phyloP scores from a whole-genome alignment of 106 monocot species.

The Alisma plantagoaquatica region DNA sequence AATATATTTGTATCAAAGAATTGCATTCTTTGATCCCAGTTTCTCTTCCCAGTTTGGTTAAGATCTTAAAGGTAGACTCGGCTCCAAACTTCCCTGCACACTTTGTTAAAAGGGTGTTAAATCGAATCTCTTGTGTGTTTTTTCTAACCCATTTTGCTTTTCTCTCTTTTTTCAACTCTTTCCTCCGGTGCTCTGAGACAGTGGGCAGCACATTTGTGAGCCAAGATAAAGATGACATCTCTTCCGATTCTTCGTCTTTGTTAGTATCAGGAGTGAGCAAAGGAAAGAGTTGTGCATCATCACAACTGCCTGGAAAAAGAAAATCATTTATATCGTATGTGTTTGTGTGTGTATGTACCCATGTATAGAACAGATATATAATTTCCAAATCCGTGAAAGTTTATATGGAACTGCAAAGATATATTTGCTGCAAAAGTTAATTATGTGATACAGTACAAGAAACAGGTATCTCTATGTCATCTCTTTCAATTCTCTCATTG shows the following conservation, averaged over 20 bases:
- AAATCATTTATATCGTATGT: too few relatives aligned
- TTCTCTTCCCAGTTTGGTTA: constrained; percentile 63
- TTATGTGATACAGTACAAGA: too few relatives aligned
- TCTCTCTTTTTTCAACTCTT: constrained; percentile 49
- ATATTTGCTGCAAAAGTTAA: too few relatives aligned
- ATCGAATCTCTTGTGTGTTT: constrained; percentile 42
- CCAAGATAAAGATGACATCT: constrained; percentile 12
- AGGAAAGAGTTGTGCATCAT: too few relatives aligned
- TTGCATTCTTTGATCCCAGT: constrained; percentile 66
- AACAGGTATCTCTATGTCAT: too few relatives aligned
- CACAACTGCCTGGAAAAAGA: too few relatives aligned
- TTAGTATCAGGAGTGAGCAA: not conserved
- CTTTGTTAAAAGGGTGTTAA: constrained; percentile 43
- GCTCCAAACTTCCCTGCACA: constrained; percentile 59
- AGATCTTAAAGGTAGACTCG: constrained; percentile 54
- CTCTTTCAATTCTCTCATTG: too few relatives aligned
- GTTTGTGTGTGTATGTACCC: too few relatives aligned
- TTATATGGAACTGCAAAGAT: too few relatives aligned
- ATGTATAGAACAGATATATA: too few relatives aligned
- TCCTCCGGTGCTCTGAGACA: constrained; percentile 19
- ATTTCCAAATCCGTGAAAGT: too few relatives aligned
- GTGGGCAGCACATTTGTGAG: constrained; percentile 13
- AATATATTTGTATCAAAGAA: constrained; percentile 50
- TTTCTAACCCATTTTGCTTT: constrained; percentile 49
- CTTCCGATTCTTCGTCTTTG: not conserved